Base-by-base conservation (phyloP, 2,329 filamentous ascomycete genomes). In the Hawksworthiomyces lignivorus region DNA sequence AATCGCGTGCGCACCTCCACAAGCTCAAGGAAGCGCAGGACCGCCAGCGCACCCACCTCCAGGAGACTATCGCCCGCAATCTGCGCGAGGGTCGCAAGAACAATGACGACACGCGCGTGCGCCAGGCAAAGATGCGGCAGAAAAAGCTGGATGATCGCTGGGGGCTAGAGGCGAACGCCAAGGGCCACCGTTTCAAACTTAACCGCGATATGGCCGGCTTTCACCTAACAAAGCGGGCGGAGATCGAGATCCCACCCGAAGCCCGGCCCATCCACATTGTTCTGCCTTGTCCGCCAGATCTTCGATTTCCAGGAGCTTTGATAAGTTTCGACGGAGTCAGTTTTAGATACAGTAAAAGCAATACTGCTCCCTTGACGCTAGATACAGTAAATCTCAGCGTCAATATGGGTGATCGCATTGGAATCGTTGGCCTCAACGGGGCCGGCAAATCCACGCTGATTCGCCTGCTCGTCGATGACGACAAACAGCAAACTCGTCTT, bases 1-100 rank as follows among this genome's bases (percentile, higher is more conserved):
- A 83, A 57, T 79, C 82, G 46, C 82, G 79, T 38, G 66, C 77
- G 10, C 77, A 84, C 58, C 69, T 88, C 50, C 73, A 69, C 14
- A 80, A 80, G 50, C 84, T 92, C 82, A 85, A 85, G 54, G 84
- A 87, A 18, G 84, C 86, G 0, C 82, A 90, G 55, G 85, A 92
- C 41, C 81, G 78, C 56, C 85, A 94, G 57, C 82, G 80, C 42
- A 78, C 83, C 4, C 85, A 92, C 53, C 85, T 94, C 47, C 81
- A 90, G 60, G 77, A 84, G 52, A 84, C 80, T 0, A 87, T 94
- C 38, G 70, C 75, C 17, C 75, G 81, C 45, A 90, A 85, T 50
- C 74, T 87, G 54, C 82, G 81, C 50, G 75, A 82, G 17, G 87
- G 85, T 7, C 84, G 82, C 57, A 79, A 80, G 36, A 82, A 81